phyloP scores from a whole-genome alignment of 805 yeast genomes.

The Candida chauliodis region DNA sequence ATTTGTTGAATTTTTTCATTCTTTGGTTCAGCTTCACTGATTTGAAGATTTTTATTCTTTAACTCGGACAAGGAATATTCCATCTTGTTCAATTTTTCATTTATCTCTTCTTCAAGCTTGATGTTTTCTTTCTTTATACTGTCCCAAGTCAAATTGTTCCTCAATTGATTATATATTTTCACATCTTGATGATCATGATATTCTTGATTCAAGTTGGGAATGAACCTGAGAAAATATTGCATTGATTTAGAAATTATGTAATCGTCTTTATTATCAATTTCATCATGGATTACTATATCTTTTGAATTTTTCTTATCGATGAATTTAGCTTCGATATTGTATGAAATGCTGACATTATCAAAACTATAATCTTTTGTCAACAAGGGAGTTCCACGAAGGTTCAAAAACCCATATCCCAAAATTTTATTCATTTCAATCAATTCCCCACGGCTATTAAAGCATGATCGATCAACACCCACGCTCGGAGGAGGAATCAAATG shows the following conservation, averaged over 20 bases:
- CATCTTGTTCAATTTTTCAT: constrained; percentile 22
- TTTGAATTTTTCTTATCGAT: constrained; percentile 42
- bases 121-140: constrained; percentile 23
- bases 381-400: constrained; percentile 51
- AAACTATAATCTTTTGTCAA: constrained; percentile 44
- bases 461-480: constrained; percentile 36
- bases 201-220: constrained; percentile 31
- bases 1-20: background rate
- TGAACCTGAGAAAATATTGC: constrained; percentile 36
- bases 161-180: constrained; percentile 23
- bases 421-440: constrained; percentile 33
- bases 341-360: constrained; percentile 45
- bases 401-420: constrained; percentile 54
- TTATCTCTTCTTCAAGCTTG: constrained; percentile 36
- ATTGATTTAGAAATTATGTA: constrained; percentile 34
- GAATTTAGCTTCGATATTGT: constrained; percentile 52
- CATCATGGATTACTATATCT: constrained; percentile 29
- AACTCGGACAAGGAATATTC: constrained; percentile 27
- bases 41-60: constrained; percentile 30
- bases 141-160: constrained; percentile 31
- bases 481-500: constrained; percentile 44
- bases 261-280: constrained; percentile 34
- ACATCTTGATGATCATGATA: constrained; percentile 29
- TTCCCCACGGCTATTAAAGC: constrained; percentile 33
- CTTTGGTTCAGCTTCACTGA: constrained; percentile 6